Conservation (phyloP, 2,329 filamentous ascomycete species). For the Talaromyces sp. region DNA sequence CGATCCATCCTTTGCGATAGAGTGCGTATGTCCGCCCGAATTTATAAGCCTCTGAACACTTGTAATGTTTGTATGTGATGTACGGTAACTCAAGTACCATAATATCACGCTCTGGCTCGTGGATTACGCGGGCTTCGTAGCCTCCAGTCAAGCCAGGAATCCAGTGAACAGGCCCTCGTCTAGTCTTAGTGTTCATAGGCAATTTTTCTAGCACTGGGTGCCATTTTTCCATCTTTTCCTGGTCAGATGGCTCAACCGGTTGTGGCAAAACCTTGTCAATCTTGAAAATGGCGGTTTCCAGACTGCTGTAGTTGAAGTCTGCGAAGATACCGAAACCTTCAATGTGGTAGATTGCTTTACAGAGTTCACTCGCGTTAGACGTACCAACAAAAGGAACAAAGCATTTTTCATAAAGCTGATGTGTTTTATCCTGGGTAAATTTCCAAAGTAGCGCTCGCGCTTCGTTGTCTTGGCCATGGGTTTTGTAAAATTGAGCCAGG, state of each 20-base stretch:
- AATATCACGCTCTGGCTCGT: background rate
- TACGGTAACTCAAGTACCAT: constrained; percentile 6
- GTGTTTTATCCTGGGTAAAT: background rate
- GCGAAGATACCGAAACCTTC: background rate
- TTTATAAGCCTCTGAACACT: constrained; percentile 2
- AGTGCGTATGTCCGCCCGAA: background rate
- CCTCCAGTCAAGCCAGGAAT: constrained; percentile 4
- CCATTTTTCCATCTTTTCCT: constrained; percentile 9
- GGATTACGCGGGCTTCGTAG: background rate
- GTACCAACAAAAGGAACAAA: background rate
- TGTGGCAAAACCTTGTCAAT: constrained; percentile 1
- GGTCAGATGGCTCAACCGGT: background rate
- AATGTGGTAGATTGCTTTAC: background rate
- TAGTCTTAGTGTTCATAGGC: background rate
- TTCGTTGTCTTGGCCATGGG: background rate
- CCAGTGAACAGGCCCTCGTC: background rate
- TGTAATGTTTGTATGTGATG: constrained; percentile 6
- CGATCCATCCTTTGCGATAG: constrained; percentile 3
- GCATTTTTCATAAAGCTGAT: background rate
- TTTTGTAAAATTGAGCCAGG: background rate
- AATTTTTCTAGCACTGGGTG: constrained; percentile 1
- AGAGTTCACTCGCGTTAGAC: background rate
- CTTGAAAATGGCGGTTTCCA: constrained; percentile 2
- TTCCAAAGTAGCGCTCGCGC: constrained; percentile 6
- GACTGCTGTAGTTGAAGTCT: constrained; percentile 3